phyloP scores from a whole-genome alignment of 2,329 filamentous ascomycete species.

The Chaetothyriales sp. region DNA sequence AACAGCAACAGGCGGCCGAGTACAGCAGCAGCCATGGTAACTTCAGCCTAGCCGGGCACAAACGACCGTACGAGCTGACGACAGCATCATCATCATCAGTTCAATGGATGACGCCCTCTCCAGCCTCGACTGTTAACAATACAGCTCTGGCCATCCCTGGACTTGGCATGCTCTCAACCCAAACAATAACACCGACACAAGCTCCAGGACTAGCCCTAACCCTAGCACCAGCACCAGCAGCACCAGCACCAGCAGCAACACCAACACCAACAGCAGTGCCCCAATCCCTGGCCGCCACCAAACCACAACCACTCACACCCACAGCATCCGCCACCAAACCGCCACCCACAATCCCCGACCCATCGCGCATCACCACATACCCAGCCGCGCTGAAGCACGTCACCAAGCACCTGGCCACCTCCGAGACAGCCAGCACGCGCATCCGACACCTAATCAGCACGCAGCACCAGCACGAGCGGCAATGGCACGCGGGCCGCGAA shows the following conservation, averaged over 20 bases:
- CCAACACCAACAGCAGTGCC: conserved; percentile 1
- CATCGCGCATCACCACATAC: conserved; percentile 37
- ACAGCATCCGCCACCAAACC: background rate
- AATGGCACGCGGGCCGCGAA: conserved; percentile 43
- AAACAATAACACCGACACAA: conserved; percentile 1
- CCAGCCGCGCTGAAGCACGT: conserved; percentile 36
- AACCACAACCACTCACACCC: background rate
- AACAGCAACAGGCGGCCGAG: background rate
- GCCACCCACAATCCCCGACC: conserved; percentile 19
- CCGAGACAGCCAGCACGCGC: conserved; percentile 30
- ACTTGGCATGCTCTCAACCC: conserved; percentile 5
- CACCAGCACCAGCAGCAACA: conserved; percentile 1
- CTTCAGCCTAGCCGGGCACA: background rate
- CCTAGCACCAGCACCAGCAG: background rate
- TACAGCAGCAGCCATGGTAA: background rate
- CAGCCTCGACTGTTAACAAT: background rate
- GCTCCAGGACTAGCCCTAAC: conserved; percentile 1
- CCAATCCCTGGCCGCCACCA: background rate
- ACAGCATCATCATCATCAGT: too few relatives aligned
- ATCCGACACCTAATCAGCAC: conserved; percentile 45
- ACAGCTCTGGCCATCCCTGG: conserved; percentile 4
- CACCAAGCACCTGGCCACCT: conserved; percentile 33
- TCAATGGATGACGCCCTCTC: background rate
- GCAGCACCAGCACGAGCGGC: conserved; percentile 47
- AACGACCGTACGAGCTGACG: background rate